These are phyloP conservation scores for Chaetomium fimeti DNA, from an alignment of 495 filamentous ascomycete species.

Conservation along the genomic window DNA sequence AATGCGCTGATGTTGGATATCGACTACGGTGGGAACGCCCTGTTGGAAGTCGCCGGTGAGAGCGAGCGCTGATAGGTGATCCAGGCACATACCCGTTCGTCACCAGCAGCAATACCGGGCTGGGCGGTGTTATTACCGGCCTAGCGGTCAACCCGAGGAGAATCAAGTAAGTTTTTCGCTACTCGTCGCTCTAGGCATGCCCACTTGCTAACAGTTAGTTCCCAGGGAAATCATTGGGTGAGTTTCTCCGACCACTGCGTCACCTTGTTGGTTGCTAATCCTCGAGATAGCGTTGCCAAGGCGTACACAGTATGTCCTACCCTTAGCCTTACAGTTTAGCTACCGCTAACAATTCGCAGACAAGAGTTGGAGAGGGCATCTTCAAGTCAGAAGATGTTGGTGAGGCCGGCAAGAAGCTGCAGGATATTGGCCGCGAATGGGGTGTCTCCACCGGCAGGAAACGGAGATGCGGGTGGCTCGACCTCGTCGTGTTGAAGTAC, in stretches of 20 bases:
- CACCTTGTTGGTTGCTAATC: constrained; percentile 15
- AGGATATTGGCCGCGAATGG: constrained; percentile 58
- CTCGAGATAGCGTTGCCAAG: constrained; percentile 67
- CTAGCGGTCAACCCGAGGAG: constrained; percentile 56
- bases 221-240: constrained; percentile 45
- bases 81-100: constrained; percentile 79
- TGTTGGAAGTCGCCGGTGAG: background rate
- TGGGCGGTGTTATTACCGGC: constrained; percentile 76
- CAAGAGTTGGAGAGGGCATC: constrained; percentile 73
- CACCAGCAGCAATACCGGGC: constrained; percentile 71
- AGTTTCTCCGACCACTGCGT: background rate
- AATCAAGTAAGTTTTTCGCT: constrained; percentile 35
- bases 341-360: constrained; percentile 30
- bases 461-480: constrained; percentile 86
- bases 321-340: background rate
- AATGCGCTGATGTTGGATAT: constrained; percentile 66
- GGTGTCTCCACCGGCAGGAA: constrained; percentile 75
- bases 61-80: background rate
- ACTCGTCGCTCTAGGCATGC: too few relatives aligned
- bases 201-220: constrained; percentile 6
- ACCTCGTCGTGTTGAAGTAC: constrained; percentile 83
- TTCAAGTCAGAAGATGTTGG: constrained; percentile 83
- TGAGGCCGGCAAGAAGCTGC: constrained; percentile 45
- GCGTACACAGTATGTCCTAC: constrained; percentile 47
- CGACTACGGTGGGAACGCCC: constrained; percentile 34